phyloP scores from a whole-genome alignment of 805 yeast species.

The Kodamaea restingae region DNA sequence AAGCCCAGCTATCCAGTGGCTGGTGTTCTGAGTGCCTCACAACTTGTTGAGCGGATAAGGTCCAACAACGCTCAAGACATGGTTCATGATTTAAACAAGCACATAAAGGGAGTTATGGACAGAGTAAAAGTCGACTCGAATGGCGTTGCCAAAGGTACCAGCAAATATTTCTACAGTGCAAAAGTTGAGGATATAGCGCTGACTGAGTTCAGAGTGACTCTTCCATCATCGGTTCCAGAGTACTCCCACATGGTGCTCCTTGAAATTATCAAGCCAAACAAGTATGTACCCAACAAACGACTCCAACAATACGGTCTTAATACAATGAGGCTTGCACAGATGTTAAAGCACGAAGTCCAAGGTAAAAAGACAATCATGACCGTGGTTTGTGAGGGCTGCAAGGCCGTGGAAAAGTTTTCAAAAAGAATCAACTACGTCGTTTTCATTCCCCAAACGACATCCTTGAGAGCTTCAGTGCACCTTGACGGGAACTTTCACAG shows the following conservation, averaged over 20 bases:
- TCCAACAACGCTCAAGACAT: neutral
- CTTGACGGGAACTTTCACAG: neutral
- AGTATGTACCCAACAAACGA: constrained; percentile 17
- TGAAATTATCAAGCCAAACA: constrained; percentile 26
- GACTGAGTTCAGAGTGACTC: constrained; percentile 4
- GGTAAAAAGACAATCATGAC: constrained; percentile 1
- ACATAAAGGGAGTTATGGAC: constrained; percentile 16
- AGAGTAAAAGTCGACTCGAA: constrained; percentile 15
- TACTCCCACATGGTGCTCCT: constrained; percentile 15
- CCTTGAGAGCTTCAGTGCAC: neutral
- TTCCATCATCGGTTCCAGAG: constrained; percentile 5
- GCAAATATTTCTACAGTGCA: constrained; percentile 28
- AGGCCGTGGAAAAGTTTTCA: constrained; percentile 9
- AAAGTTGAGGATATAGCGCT: constrained; percentile 4
- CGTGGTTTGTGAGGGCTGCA: constrained; percentile 1
- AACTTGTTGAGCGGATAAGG: neutral
- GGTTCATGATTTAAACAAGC: constrained; percentile 9
- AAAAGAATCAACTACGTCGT: constrained; percentile 10
- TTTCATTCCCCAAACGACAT: neutral
- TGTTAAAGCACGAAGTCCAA: constrained; percentile 3
- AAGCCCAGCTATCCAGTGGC: neutral
- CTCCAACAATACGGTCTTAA: constrained; percentile 22
- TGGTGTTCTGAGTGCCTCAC: neutral
- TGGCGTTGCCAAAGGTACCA: constrained; percentile 17
- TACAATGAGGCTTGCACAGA: constrained; percentile 13